phyloP scores from a whole-genome alignment of 352 stramenopile genomes.

The Globisporangium radiosum region DNA sequence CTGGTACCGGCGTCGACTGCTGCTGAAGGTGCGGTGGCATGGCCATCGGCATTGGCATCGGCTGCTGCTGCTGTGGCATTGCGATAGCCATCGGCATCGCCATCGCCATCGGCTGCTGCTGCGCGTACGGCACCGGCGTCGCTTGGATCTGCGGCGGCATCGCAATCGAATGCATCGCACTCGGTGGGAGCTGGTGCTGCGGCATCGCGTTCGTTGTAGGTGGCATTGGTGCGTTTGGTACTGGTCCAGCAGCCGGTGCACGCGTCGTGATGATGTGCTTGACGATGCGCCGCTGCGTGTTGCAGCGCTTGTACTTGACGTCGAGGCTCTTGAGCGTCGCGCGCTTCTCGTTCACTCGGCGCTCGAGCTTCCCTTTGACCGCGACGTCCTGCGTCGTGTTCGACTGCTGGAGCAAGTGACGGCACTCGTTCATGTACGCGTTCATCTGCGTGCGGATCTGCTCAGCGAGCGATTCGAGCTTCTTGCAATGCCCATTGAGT shows the following conservation, averaged over 20 bases:
- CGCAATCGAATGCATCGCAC: conserved; percentile 34
- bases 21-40: conserved; percentile 1
- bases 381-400: conserved; percentile 65
- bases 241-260: conserved; percentile 10
- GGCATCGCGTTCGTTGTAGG: not conserved
- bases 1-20: conserved; percentile 4
- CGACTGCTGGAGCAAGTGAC: conserved; percentile 66
- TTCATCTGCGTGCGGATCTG: conserved; percentile 77
- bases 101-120: conserved; percentile 6
- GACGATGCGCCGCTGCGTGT: conserved; percentile 74
- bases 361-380: conserved; percentile 57
- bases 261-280: conserved; percentile 64
- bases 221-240: not conserved
- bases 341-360: conserved; percentile 65
- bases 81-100: not conserved
- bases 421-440: conserved; percentile 75
- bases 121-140: conserved; percentile 24
- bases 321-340: conserved; percentile 66
- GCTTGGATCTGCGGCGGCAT: conserved; percentile 33
- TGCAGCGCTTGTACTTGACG: conserved; percentile 76
- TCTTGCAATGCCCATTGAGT: conserved; percentile 72
- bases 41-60: not conserved
- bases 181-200: conserved; percentile 10
- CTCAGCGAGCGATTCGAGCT: conserved; percentile 76
- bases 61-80: not conserved